Base-by-base conservation (phyloP, 2,329 filamentous ascomycete genomes). In the Fonsecaea monophora region DNA sequence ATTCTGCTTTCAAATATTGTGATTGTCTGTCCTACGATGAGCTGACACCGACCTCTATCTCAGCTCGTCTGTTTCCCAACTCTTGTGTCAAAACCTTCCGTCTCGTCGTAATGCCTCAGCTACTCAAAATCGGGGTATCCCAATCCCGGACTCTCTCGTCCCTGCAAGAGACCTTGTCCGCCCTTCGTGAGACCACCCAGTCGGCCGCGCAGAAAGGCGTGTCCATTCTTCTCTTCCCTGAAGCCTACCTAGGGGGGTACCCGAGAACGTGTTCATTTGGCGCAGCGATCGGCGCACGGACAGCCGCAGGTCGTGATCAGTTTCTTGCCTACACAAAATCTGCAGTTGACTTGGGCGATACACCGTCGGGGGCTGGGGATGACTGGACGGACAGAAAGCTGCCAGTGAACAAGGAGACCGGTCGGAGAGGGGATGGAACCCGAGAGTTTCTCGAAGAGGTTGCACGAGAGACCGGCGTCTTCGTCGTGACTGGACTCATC, bases 221-320 rank as follows among this genome's bases (percentile, higher is more conserved):
- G 15, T 82, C 95, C 76, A 84, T 97, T 58, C 84, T 97, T 34
- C 87, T 97, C 60, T 94, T 97, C 68, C 94, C 94, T 0, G 94
- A 98, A 81, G 94, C 94, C 25, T 97, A 92, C 76, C 85, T 97
- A 1, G 94, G 94, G 55, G 94, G 94, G 1, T 97, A 97, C 76
- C 94, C 94, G 18, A 90, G 94, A 10, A 92, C 90, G 18, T 89
- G 89, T 69, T 82, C 83, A 59, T 97, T 97, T 74, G 93, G 93
- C 4, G 88, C 88, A 55, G 84, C 86, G 1, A 84, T 97, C 5
- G 94, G 94, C 3, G 83, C 84, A 15, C 88, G 94, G 42, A 84
- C 85, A 0, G 81, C 85, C 2, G 81, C 84, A 57, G 94, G 93
- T 4, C 86, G 93, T 18, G 92, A 96, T 32, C 92, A 96, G 74